phyloP scores from a whole-genome alignment of 805 yeast genomes.

The Lipomyces mesembrius region DNA sequence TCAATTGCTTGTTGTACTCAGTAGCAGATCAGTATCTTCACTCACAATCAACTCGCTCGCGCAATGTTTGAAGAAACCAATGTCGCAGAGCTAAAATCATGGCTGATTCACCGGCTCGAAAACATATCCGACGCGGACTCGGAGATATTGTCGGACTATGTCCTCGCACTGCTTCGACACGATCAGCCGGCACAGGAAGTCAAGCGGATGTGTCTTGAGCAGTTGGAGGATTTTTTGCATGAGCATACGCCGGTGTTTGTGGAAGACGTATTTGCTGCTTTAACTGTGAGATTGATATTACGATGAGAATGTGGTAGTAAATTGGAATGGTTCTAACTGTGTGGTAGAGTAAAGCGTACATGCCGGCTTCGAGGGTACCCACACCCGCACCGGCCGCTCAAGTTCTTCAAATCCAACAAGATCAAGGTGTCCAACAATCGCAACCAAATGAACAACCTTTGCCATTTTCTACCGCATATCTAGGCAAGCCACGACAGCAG shows the following conservation, averaged over 20 bases:
- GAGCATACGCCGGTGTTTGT: constrained; percentile 44
- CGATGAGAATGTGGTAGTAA: constrained; percentile 1
- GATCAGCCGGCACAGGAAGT: constrained; percentile 47
- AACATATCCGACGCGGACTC: constrained; percentile 50
- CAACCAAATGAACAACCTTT: constrained; percentile 11
- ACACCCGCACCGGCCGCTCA: neutral
- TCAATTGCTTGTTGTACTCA: neutral
- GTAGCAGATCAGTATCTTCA: neutral
- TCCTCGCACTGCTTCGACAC: constrained; percentile 50
- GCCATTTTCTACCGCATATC: neutral
- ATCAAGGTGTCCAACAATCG: neutral
- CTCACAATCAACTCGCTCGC: neutral
- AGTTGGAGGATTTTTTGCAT: constrained; percentile 51
- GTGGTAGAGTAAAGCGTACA: neutral
- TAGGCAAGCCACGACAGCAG: constrained; percentile 15
- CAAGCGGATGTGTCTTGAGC: constrained; percentile 43
- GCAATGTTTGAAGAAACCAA: constrained; percentile 25
- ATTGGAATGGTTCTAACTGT: constrained; percentile 1
- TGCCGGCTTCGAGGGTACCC: neutral
- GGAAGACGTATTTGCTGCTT: constrained; percentile 44
- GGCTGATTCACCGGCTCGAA: constrained; percentile 42
- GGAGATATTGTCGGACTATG: constrained; percentile 53
- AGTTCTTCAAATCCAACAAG: neutral
- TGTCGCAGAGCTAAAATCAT: constrained; percentile 38
- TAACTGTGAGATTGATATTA: constrained; percentile 23